phyloP scores from a whole-genome alignment of 2,329 filamentous ascomycete genomes.

The Ambrosiella cleistominuta region DNA sequence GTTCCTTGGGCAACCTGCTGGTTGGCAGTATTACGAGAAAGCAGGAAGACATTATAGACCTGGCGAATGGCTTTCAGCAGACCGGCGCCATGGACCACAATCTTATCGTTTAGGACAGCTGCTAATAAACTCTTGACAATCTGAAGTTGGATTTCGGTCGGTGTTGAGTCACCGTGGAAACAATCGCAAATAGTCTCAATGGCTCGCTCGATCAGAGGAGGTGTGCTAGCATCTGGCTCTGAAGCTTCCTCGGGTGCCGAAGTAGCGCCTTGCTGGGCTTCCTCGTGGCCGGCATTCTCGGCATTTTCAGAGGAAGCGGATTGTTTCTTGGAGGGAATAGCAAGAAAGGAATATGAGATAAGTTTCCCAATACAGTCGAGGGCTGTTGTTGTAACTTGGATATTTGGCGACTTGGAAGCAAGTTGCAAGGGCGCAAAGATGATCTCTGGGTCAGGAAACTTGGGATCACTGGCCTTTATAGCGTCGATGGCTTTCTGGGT shows the following conservation, averaged over 20 bases:
- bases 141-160: slow-evolving; percentile 83
- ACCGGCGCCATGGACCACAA: slow-evolving; percentile 91
- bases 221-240: slow-evolving; percentile 16
- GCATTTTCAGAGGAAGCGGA: slow-evolving; percentile 1
- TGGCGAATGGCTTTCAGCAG: slow-evolving; percentile 91
- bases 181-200: slow-evolving; percentile 99
- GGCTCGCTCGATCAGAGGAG: slow-evolving; percentile 84
- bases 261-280: too few species aligned
- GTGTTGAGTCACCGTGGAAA: slow-evolving; percentile 90
- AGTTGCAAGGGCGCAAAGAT: slow-evolving; percentile 83
- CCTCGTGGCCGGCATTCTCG: not conserved
- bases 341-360: slow-evolving; percentile 97
- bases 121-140: slow-evolving; percentile 94
- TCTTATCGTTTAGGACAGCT: slow-evolving; percentile 94
- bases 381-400: slow-evolving; percentile 71
- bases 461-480: slow-evolving; percentile 67
- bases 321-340: slow-evolving; percentile 27
- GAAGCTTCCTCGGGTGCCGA: slow-evolving; percentile 20
- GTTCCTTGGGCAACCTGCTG: slow-evolving; percentile 96
- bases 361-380: slow-evolving; percentile 97
- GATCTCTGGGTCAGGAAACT: slow-evolving; percentile 74
- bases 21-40: slow-evolving; percentile 84
- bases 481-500: slow-evolving; percentile 67
- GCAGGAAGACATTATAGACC: slow-evolving; percentile 96
- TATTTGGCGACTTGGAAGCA: slow-evolving; percentile 71